Base-by-base conservation (phyloP, 768 basidiomycete genomes). In the Serendipita vermifera region DNA sequence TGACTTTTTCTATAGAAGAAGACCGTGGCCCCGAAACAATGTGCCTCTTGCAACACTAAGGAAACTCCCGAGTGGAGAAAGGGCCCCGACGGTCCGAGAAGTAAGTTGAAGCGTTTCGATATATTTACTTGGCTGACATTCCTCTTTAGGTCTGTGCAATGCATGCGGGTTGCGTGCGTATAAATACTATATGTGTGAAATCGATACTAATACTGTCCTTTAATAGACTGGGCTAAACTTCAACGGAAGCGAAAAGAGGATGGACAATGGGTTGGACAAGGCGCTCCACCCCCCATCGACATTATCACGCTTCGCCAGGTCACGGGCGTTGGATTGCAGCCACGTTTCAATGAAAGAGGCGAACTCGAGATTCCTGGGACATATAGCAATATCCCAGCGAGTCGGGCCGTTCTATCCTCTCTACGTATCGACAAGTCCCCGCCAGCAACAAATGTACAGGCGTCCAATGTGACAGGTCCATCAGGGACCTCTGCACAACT, bases 41-140 rank as follows among this genome's bases (percentile, higher is more conserved):
- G 87, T 63, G 85, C 88, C 68, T 87, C 87, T 31, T 89, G 87
- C 66, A 85, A 87, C 69, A 88, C 87, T 56, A 75, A 83, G 58
- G 87, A 89, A 65, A 89, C 87, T 3, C 87, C 87, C n/a, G 87
- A 89, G 67, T 89, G 87, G 87, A 70, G 87, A 55, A 77, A 86
- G 24, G 87, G 87, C 14, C 87, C 87, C 2, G 87, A 88, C 64
- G 87, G 87, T 3, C 86, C 87, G 24, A 71, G 87, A 64, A 89
- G 87, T n/a, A n/a, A n/a, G n/a, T n/a, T n/a, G n/a, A n/a, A n/a
- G n/a, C n/a, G n/a, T n/a, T n/a, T n/a, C n/a, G n/a, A n/a, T n/a
- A n/a, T n/a, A n/a, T n/a, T n/a, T n/a, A n/a, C n/a, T n/a, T n/a
- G n/a, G n/a, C n/a, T n/a, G n/a, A n/a, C n/a, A n/a, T n/a, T n/a